phyloP scores from a whole-genome alignment of 2,329 filamentous ascomycete species.

The Hypoxylon sp. region DNA sequence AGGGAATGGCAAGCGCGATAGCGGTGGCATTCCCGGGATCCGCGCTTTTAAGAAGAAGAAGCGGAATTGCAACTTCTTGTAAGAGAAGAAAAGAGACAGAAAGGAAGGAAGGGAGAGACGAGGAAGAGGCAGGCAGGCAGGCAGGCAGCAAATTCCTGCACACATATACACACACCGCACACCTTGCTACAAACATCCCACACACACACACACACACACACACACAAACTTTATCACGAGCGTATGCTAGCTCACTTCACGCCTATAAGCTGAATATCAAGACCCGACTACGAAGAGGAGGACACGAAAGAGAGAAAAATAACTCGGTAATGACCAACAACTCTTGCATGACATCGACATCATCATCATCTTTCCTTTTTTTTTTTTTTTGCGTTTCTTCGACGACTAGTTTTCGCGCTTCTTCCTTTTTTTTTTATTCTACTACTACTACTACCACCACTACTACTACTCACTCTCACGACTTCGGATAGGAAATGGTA shows the following conservation, averaged over 20 bases:
- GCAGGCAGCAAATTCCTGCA: not conserved
- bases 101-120: too few relatives aligned
- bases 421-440: conserved; percentile 34
- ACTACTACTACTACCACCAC: conserved; percentile 22
- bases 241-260: not conserved
- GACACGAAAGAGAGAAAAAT: conserved; percentile 15
- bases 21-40: conserved; percentile 61
- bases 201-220: not conserved
- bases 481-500: conserved; percentile 34
- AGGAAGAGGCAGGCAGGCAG: not conserved
- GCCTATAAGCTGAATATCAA: not conserved
- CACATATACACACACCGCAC: not conserved
- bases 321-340: conserved; percentile 48
- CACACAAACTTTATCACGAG: not conserved
- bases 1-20: conserved; percentile 56
- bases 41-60: conserved; percentile 81
- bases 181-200: not conserved
- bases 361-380: conserved; percentile 35
- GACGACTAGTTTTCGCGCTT: conserved; percentile 24
- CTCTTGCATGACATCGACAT: conserved; percentile 47
- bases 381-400: conserved; percentile 28
- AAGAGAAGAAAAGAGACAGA: conserved; percentile 49
- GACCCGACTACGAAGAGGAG: conserved; percentile 7
- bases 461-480: conserved; percentile 26
- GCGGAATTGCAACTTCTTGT: conserved; percentile 86